Base-by-base conservation (phyloP, 148 eudicot genomes). In the Heliosperma pusillum region DNA sequence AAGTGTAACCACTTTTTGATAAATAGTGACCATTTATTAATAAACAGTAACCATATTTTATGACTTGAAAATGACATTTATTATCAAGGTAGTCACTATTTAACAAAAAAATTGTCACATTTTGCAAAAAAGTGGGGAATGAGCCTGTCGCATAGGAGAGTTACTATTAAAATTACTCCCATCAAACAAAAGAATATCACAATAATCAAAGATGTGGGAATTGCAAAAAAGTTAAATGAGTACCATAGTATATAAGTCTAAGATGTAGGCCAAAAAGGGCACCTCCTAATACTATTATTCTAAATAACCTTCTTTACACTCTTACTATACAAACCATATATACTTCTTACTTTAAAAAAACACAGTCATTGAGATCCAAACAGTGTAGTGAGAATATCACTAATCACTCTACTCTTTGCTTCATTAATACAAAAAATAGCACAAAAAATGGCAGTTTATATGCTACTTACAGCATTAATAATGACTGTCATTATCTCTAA, bases 361-460 rank as follows among this genome's bases (percentile, higher is more conserved):
- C 7, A 36, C 78, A 79, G 76, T 36, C 82, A 80, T 76, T 80
- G 30, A 30, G 70, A 74, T 55, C 62, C 47, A 22, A 53, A 20
- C 15, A 53, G 67, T 73, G 40, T 57, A 27, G 60, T 33, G 66
- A 73, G 15, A 36, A 56, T 66, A 40, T 33, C 53, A 63, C 52
- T 19, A 61, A 62, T 52, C 47, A 69, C 63, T 70, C 64, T 19
- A 52, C 45, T 36, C 30, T 71, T 74, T 52, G 52, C 55, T 64
- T 76, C 73, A 67, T 44, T 29, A 72, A 80, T 77, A 76, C 40
- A 52, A 53, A 69, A 56, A 55, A 79, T 64, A 60, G 80, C 44
- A 73, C 61, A 60, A 79, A 33, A 71, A 79, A 79, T 83, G 82
- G 74, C 80, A 44, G 3, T 42, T 74, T 66, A 76, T 70, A 71